Evolutionary conservation across 2,329 filamentous ascomycete genomes (phyloP).

Genomic region (Colletotrichum sp.): DNA sequence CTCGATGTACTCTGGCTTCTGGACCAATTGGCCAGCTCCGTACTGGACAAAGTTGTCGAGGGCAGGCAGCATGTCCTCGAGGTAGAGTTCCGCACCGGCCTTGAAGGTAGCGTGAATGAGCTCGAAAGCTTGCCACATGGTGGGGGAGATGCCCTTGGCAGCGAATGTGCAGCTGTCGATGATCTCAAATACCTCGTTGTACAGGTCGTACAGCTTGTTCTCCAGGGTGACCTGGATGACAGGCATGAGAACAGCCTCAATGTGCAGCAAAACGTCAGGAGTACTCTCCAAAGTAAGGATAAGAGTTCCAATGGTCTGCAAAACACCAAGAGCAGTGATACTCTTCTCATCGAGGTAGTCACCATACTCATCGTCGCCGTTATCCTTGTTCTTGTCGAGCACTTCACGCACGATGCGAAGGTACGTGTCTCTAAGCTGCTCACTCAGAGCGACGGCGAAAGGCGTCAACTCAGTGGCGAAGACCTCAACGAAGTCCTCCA

Average conservation of each 20-base stretch:
- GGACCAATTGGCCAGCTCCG: conserved; percentile 78
- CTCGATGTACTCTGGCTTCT: conserved; percentile 85
- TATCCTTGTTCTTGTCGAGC: conserved; percentile 80
- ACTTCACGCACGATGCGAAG: conserved; percentile 91
- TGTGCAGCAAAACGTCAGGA: conserved; percentile 90
- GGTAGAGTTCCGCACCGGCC: conserved; percentile 92
- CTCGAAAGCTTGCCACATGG: conserved; percentile 99
- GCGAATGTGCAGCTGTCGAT: conserved; percentile 99
- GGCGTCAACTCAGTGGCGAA: conserved; percentile 97
- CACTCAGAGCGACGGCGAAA: conserved; percentile 93
- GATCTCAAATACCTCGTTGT: conserved; percentile 98
- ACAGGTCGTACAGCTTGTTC: conserved; percentile 97
- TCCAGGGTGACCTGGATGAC: conserved; percentile 95
- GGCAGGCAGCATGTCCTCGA: conserved; percentile 98
- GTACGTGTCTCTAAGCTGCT: conserved; percentile 96
- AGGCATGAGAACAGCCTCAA: conserved; percentile 96
- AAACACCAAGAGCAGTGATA: conserved; percentile 92
- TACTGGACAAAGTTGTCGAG: conserved; percentile 98
- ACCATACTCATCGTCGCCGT: conserved; percentile 79
- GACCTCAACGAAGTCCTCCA: conserved; percentile 99
- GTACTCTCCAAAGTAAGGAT: conserved; percentile 97
- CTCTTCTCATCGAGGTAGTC: conserved; percentile 98
- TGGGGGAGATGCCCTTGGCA: conserved; percentile 91
- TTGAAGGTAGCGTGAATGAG: conserved; percentile 97
- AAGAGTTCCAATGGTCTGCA: conserved; percentile 96